Percentiles rank a stretch among this genome's conserved stretches.
Conservation (phyloP, 495 filamentous ascomycete genomes). For the Viridothelium virens region DNA sequence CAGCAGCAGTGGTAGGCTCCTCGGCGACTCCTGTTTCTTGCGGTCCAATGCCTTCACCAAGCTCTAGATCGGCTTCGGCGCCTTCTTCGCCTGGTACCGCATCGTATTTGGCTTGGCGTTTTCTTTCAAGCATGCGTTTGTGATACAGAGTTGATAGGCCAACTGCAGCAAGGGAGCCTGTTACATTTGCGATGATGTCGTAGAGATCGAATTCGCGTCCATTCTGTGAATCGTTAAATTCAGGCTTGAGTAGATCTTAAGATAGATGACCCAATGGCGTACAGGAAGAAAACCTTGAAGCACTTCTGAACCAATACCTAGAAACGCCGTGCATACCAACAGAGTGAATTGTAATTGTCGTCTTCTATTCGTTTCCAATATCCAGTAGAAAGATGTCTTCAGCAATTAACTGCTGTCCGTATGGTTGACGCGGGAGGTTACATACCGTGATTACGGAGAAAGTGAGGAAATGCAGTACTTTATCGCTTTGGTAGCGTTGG, state of each 20-base stretch:
- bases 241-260: not conserved
- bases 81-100: constrained; percentile 49
- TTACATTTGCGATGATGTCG: constrained; percentile 80
- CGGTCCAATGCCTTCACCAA: constrained; percentile 28
- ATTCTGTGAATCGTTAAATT: constrained; percentile 38
- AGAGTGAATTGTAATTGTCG: constrained; percentile 78
- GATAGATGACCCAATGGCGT: not conserved
- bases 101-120: constrained; percentile 65
- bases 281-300: constrained; percentile 69
- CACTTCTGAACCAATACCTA: constrained; percentile 79
- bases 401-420: constrained; percentile 8
- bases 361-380: constrained; percentile 79
- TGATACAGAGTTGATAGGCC: constrained; percentile 83
- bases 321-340: constrained; percentile 61
- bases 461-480: constrained; percentile 76
- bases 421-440: not conserved
- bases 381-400: constrained; percentile 84
- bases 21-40: constrained; percentile 28
- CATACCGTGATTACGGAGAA: constrained; percentile 76
- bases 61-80: constrained; percentile 38
- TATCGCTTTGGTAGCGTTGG: constrained; percentile 57
- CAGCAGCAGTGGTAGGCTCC: constrained; percentile 32
- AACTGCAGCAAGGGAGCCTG: constrained; percentile 64
- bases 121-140: constrained; percentile 86
- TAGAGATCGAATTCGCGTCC: constrained; percentile 73